These are phyloP conservation scores for Boechera stricta DNA, from an alignment of 345 rosid genomes.

Conservation along the genomic window DNA sequence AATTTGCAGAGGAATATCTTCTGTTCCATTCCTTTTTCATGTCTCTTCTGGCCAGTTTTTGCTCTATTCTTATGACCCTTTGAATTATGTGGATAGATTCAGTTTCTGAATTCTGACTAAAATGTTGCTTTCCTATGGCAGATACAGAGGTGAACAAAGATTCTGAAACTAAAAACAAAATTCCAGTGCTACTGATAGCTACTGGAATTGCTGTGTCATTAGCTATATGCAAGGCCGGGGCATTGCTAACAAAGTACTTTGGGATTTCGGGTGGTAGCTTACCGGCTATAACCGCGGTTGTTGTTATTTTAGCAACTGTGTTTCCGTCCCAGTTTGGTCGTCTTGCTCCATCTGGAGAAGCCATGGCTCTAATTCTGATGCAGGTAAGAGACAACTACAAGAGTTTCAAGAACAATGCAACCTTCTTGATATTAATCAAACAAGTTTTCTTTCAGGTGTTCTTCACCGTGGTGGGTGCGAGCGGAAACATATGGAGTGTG, in stretches of 20 bases:
- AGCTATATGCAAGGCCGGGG: slow-evolving; percentile 79
- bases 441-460: slow-evolving; percentile 57
- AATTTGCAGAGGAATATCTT: not conserved
- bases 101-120: slow-evolving; percentile 8
- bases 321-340: slow-evolving; percentile 75
- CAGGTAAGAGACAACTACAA: slow-evolving; percentile 57
- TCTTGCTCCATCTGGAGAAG: slow-evolving; percentile 89
- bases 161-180: slow-evolving; percentile 52
- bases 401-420: slow-evolving; percentile 5
- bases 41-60: slow-evolving; percentile 1
- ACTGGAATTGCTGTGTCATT: slow-evolving; percentile 79
- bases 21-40: slow-evolving; percentile 12
- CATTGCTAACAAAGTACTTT: slow-evolving; percentile 53
- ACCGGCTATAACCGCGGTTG: slow-evolving; percentile 77
- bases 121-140: slow-evolving; percentile 37
- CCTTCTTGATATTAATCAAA: not conserved
- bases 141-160: slow-evolving; percentile 49
- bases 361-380: slow-evolving; percentile 89
- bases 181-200: slow-evolving; percentile 65
- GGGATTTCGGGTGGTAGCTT: slow-evolving; percentile 77
- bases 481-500: slow-evolving; percentile 83
- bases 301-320: slow-evolving; percentile 69
- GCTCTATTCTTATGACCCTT: not conserved
- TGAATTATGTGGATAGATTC: not conserved
- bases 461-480: slow-evolving; percentile 87